A percentile compares a stretch with the other conserved stretches of the same genome.
Evolutionary conservation across 768 basidiomycete species (phyloP).

Genomic region (Rhodocollybia butyracea): DNA sequence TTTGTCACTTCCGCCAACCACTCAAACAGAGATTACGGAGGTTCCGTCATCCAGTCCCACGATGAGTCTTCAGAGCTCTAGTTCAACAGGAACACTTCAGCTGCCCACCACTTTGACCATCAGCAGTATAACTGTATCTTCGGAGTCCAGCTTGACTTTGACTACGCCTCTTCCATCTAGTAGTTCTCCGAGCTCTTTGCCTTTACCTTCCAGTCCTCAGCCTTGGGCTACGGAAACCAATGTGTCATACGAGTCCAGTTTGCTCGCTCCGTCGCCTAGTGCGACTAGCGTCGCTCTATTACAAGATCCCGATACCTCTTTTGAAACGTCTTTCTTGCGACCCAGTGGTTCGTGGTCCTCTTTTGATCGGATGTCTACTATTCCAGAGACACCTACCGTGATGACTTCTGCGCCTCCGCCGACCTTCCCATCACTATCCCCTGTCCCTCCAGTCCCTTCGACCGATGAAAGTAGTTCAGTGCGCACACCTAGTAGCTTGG

Average conservation of each 20-base stretch:
- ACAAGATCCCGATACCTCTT: slow-evolving; percentile 62
- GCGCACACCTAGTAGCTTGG: slow-evolving; percentile 4
- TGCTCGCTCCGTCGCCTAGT: slow-evolving; percentile 71
- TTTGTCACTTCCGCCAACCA: slow-evolving; percentile 14
- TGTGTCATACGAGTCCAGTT: slow-evolving; percentile 71
- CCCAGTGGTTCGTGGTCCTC: slow-evolving; percentile 55
- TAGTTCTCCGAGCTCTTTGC: slow-evolving; percentile 35
- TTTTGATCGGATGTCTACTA: slow-evolving; percentile 38
- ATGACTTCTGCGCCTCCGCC: slow-evolving; percentile 29
- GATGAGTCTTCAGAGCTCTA: slow-evolving; percentile 3
- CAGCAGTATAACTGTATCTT: slow-evolving; percentile 23
- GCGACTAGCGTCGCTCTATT: slow-evolving; percentile 48
- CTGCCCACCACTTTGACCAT: slow-evolving; percentile 25
- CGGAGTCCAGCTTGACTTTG: slow-evolving; percentile 40
- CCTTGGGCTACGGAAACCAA: slow-evolving; percentile 65
- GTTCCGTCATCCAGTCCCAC: not conserved
- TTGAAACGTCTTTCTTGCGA: slow-evolving; percentile 71
- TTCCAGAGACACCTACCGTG: slow-evolving; percentile 32
- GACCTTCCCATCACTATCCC: slow-evolving; percentile 29
- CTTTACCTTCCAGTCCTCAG: slow-evolving; percentile 13
- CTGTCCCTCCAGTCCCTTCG: slow-evolving; percentile 28
- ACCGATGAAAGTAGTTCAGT: slow-evolving; percentile 7
- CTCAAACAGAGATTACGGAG: not conserved
- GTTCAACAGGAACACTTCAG: slow-evolving; percentile 13
- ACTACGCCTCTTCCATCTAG: slow-evolving; percentile 34